Base-by-base conservation (phyloP, 2,329 filamentous ascomycete genomes). In the Talaromyces sp. region DNA sequence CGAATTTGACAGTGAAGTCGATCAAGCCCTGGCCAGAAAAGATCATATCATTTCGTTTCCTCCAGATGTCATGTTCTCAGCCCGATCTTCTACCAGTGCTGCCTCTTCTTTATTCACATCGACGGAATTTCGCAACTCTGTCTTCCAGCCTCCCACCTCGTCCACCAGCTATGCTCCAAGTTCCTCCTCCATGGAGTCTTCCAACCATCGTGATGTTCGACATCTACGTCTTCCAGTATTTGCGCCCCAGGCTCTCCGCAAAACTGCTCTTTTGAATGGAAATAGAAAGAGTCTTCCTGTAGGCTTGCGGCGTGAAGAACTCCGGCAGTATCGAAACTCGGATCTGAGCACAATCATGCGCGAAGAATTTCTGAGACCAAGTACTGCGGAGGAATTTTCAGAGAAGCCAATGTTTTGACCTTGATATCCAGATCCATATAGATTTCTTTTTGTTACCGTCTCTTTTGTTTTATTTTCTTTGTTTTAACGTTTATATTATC, bases 31-130 rank as follows among this genome's bases (percentile, higher is more conserved):
- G 4, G 62, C 67, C 10, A 68, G 71, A 14, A 71, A 75, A n/a
- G 72, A 75, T 49, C 71, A 74, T 56, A 66, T 75, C 55, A 73
- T 74, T 60, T 73, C 69, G 1, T 71, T 75, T 31, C 72, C 73
- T 6, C 68, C 65, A 38, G 70, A 65, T 43, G 70, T 69, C 0
- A 69, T 75, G 5, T 62, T 72, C 58, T 74, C 72, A 1, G 74
- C 72, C 71, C 71, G 72, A 32, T 58, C 73, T 2, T 74, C 73
- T 8, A 65, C 71, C 21, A 65, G 65, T 6, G 72, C 71, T 2
- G 70, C 67, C 61, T 66, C 73, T 57, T 74, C 71, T 2, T 70
- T 69, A 2, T 55, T 70, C 3, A 71, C 70, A 64, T 69, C 66
- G 58, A 63, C 63, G 3, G 43, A 46, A 46, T 21, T 46, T 9